Base-by-base conservation (phyloP, 2,329 filamentous ascomycete genomes). In the Curvularia spicifera region DNA sequence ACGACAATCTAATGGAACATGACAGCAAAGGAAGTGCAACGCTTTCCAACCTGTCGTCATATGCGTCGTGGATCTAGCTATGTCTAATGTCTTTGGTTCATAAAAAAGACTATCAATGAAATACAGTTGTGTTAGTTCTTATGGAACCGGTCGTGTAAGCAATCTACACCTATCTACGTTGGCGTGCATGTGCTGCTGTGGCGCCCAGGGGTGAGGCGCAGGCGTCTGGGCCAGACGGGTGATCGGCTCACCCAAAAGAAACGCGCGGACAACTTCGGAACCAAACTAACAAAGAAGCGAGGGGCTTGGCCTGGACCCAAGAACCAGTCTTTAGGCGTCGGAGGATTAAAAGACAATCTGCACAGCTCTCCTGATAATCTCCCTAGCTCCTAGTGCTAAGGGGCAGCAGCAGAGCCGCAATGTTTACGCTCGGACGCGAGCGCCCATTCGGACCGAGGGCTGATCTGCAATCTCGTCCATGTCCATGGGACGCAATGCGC, bases 401-500 rank as follows among this genome's bases (percentile, higher is more conserved):
- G 35, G 35, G 12, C 33, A 13, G n/a, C 12, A 24, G 47, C 31
- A 31, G 48, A 40, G 45, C 31, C 22, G 40, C 33, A 39, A 35
- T 31, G 56, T 40, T 61, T 52, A 66, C 26, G 53, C 47, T 39
- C 56, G 58, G 40, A 76, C 70, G 35, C 73, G 73, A 45, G 71
- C 68, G 51, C 71, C 69, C 73, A 76, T 76, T 47, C 67, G 60
- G 51, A 64, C 59, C 37, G 73, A 65, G 39, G 72, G 71, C 46
- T 66, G 66, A 55, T 75, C 72, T 28, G 73, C 73, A 24, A 71
- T 44, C 13, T 66, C 60, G 20, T 71, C 66, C 61, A 70, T 61
- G 13, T 70, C 65, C 59, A 68, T 62, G 46, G 65, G 48, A 42
- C 64, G 49, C 26, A 63, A 43, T 37, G 58, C 58, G 45, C 53